Conservation (phyloP, 768 basidiomycete genomes). For the Kwoniella bestiolae region DNA sequence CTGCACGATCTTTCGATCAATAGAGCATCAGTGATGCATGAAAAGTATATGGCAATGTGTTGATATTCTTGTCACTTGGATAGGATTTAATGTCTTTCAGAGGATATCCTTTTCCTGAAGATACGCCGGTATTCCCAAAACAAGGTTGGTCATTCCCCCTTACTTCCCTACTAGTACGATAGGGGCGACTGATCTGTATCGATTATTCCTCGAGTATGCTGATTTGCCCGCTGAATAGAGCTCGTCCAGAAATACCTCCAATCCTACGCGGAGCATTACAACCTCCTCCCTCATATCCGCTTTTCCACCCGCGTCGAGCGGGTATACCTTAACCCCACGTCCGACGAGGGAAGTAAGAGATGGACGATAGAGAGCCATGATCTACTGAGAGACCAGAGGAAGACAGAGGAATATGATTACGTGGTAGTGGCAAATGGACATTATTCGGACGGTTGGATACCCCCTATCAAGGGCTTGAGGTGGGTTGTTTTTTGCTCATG, state of each 20-base stretch:
- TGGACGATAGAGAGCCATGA: conserved; percentile 36
- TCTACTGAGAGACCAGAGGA: neutral
- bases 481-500: no score
- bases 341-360: neutral
- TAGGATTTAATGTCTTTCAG: conserved; percentile 55
- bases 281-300: conserved; percentile 67
- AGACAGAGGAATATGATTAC: conserved; percentile 49
- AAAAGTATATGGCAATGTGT: no score
- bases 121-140: conserved; percentile 40
- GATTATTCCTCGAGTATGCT: no score
- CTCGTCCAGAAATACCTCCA: conserved; percentile 71
- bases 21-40: no score
- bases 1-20: no score
- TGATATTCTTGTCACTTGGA: conserved; percentile 1
- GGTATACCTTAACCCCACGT: conserved; percentile 27
- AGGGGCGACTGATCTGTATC: no score
- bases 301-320: conserved; percentile 66
- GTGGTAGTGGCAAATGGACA: conserved; percentile 57
- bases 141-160: conserved; percentile 28
- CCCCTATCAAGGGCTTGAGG: conserved; percentile 48
- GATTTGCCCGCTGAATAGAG: neutral
- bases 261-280: conserved; percentile 68
- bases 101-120: conserved; percentile 34
- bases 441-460: conserved; percentile 56
- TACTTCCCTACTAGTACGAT: no score